These are phyloP conservation scores for Gryganskiella cystojenkinii DNA, from an alignment of 192 early-diverging fungal species.

Conservation along the genomic window DNA sequence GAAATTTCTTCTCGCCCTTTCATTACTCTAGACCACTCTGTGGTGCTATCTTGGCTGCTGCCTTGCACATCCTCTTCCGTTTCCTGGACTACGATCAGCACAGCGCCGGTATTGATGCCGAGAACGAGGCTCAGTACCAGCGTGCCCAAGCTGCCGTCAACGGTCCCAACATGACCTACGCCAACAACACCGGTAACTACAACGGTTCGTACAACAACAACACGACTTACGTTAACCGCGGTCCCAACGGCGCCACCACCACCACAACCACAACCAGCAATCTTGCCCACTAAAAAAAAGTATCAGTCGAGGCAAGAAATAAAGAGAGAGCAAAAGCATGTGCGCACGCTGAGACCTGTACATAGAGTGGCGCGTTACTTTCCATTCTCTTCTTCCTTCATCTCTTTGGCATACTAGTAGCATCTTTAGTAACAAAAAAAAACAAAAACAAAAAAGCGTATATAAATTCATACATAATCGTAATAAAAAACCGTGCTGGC, in stretches of 20 bases:
- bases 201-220: constrained; percentile 1
- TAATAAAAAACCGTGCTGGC: neutral
- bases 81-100: constrained; percentile 24
- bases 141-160: constrained; percentile 29
- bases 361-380: too few relatives aligned
- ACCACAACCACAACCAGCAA: neutral
- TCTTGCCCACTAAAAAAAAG: neutral
- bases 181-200: constrained; percentile 4
- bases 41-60: constrained; percentile 30
- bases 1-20: neutral
- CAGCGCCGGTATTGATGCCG: constrained; percentile 38
- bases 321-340: too few relatives aligned
- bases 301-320: too few relatives aligned
- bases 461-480: neutral
- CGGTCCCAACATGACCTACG: neutral
- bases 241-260: neutral
- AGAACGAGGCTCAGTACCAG: constrained; percentile 39
- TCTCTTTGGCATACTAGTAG: too few relatives aligned
- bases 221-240: neutral
- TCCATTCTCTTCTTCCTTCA: too few relatives aligned
- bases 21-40: constrained; percentile 32
- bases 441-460: neutral
- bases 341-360: too few relatives aligned
- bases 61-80: constrained; percentile 42
- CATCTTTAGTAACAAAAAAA: neutral